Base-by-base conservation (phyloP, 2,329 filamentous ascomycete genomes). In the Fusarium miscanthi region DNA sequence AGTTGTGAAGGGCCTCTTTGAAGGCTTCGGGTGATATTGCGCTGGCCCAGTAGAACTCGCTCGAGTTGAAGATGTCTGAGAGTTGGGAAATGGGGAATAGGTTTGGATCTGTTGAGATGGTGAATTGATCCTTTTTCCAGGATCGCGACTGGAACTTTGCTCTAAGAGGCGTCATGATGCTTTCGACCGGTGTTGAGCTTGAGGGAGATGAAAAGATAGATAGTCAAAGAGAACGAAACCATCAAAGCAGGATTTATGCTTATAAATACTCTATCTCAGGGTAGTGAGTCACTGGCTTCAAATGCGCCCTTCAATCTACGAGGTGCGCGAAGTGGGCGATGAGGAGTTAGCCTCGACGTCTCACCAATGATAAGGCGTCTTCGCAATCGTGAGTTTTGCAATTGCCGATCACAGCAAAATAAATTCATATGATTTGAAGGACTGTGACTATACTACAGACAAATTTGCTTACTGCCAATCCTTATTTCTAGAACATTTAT, bases 31-130 rank as follows among this genome's bases (percentile, higher is more conserved):
- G 80, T 0, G 88, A 82, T 2, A 88, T 72, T 0, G 84, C 68
- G n/a, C 82, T 82, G 3, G 86, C 83, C 88, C 89, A 91, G 81
- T 88, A 89, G 61, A 91, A 78, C 30, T 85, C 75, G 8, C 87
- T 84, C 0, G 85, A 85, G 9, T 73, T 82, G 60, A 89, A 85
- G 1, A 85, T 85, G 2, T 79, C 79, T 54, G 86, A 85, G 41
- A 91, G 80, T 10, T 83, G 82, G 13, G 82, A 73, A 16, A 87
- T 77, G 11, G 88, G 84, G 52, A 91, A 79, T 14, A 87, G 82
- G 2, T 76, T 76, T 0, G 82, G 81, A 62, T 90, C 84, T 5
- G 88, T 90, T 2, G 89, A 90, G 76, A 90, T 81, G 49, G 87
- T 72, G 73, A 86, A 89, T n/a, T 81, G 79, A 41, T 82, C 82